A percentile compares a stretch with the other conserved stretches of the same genome.
phyloP scores from a whole-genome alignment of 345 rosid genomes.

The Kernera saxatilis region DNA sequence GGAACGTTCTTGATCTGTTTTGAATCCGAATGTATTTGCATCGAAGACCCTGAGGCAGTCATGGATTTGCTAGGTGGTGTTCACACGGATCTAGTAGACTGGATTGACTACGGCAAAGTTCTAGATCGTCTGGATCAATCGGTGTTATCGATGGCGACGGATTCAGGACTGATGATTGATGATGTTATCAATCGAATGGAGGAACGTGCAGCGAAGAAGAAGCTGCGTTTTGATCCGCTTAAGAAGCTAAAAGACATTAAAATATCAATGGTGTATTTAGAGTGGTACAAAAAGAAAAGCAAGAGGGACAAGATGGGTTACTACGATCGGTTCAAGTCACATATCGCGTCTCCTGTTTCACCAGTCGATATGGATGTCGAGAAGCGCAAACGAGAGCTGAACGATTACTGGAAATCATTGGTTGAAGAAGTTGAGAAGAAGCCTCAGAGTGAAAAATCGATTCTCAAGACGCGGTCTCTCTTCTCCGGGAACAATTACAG shows the following conservation, averaged over 20 bases:
- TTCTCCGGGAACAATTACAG: slow-evolving; percentile 47
- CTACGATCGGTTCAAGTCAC: slow-evolving; percentile 54
- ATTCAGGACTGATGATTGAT: background rate
- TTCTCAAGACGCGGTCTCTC: slow-evolving; percentile 33
- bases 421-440: slow-evolving; percentile 46
- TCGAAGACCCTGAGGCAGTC: slow-evolving; percentile 44
- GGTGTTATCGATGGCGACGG: background rate
- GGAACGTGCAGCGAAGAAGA: slow-evolving; percentile 17
- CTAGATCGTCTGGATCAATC: slow-evolving; percentile 1
- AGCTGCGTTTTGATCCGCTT: slow-evolving; percentile 11
- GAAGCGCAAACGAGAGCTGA: slow-evolving; percentile 27
- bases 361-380: background rate
- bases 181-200: slow-evolving; percentile 25
- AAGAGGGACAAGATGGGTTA: slow-evolving; percentile 36
- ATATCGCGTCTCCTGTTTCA: background rate
- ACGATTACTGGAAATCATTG: slow-evolving; percentile 39
- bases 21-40: slow-evolving; percentile 33
- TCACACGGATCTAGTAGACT: background rate
- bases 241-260: slow-evolving; percentile 40
- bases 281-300: slow-evolving; percentile 54
- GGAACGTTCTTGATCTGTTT: slow-evolving; percentile 52
- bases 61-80: slow-evolving; percentile 10
- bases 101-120: slow-evolving; percentile 12
- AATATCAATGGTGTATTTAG: slow-evolving; percentile 39
- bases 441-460: slow-evolving; percentile 41